These are phyloP conservation scores for Melaleuca alternifolia DNA, from an alignment of 345 rosid genomes.

Conservation along the genomic window DNA sequence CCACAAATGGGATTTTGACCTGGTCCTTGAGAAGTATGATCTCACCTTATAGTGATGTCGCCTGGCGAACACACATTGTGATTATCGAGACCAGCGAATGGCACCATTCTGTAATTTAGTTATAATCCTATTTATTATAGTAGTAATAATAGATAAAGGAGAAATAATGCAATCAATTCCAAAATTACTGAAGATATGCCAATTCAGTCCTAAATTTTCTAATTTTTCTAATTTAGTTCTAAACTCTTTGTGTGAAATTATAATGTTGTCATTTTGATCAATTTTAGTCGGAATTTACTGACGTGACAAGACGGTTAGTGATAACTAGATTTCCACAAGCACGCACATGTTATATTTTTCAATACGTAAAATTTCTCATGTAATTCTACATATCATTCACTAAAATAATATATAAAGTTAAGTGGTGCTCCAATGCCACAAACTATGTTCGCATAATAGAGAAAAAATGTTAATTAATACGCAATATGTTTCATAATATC, in stretches of 20 bases:
- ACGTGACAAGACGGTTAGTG: fast-evolving
- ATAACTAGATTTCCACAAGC: background rate
- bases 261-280: background rate
- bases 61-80: background rate
- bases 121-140: background rate
- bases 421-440: background rate
- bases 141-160: background rate
- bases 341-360: background rate
- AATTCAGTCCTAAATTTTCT: background rate
- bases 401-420: background rate
- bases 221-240: background rate
- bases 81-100: background rate
- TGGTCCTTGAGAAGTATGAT: background rate
- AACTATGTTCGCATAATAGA: background rate
- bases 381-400: background rate
- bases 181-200: fast-evolving
- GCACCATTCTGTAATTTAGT: background rate
- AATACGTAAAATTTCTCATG: background rate
- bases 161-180: background rate
- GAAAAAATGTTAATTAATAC: background rate
- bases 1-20: background rate
- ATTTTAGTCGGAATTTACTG: fast-evolving
- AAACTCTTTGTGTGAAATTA: background rate
- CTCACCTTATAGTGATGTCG: background rate
- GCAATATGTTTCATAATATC: background rate